Evolutionary conservation across 805 yeast genomes (phyloP).

Genomic region (Saccharomycopsis sp.): DNA sequence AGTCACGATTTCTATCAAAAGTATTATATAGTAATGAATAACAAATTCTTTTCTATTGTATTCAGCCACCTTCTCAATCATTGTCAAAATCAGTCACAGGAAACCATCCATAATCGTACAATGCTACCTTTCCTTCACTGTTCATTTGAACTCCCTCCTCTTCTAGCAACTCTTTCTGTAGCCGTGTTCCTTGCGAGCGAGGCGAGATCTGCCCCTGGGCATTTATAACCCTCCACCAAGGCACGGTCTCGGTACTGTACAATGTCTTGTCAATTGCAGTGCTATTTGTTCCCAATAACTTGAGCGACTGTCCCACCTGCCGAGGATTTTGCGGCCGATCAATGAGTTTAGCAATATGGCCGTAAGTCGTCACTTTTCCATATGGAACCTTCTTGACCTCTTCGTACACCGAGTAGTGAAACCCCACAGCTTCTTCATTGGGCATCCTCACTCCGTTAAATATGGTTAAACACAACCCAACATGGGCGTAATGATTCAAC

Average conservation of each 20-base stretch:
- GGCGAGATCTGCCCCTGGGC: constrained; percentile 56
- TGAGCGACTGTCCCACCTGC: constrained; percentile 66
- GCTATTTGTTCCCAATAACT: constrained; percentile 43
- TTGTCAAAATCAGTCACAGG: constrained; percentile 39
- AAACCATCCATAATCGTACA: constrained; percentile 54
- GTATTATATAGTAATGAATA: not conserved
- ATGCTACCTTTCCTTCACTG: constrained; percentile 22
- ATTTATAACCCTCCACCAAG: constrained; percentile 77
- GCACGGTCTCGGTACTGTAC: constrained; percentile 33
- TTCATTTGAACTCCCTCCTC: constrained; percentile 36
- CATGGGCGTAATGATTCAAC: not conserved
- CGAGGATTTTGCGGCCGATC: constrained; percentile 59
- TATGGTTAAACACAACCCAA: not conserved
- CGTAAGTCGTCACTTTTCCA: constrained; percentile 64
- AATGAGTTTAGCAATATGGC: constrained; percentile 59
- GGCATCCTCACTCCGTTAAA: not conserved
- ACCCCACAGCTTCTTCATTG: constrained; percentile 38
- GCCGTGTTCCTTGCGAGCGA: constrained; percentile 37
- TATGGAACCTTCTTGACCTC: constrained; percentile 45
- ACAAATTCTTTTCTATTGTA: not conserved
- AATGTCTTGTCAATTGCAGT: constrained; percentile 22
- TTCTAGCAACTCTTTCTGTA: constrained; percentile 37
- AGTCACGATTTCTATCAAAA: too few relatives aligned
- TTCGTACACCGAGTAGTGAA: constrained; percentile 53
- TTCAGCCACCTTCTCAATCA: not conserved